These are phyloP conservation scores for Achaetomium macrosporum DNA, from an alignment of 2,329 filamentous ascomycete genomes.

Conservation along the genomic window DNA sequence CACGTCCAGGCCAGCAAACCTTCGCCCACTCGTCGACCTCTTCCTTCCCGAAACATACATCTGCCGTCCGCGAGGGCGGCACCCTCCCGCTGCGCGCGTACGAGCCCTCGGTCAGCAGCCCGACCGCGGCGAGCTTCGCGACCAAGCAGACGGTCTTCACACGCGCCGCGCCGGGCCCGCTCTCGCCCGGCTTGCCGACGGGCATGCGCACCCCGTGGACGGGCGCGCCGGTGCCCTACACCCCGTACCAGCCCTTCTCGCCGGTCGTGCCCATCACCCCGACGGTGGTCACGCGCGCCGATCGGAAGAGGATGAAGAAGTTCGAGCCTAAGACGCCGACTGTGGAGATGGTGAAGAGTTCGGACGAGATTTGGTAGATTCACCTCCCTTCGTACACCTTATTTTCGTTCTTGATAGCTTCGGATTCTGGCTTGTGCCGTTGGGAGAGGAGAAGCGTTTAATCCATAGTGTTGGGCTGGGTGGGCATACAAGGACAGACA, in stretches of 20 bases:
- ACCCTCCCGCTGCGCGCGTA: conserved; percentile 56
- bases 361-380: conserved; percentile 58
- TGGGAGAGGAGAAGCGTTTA: not conserved
- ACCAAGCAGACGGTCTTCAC: conserved; percentile 64
- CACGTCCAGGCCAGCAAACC: conserved; percentile 37
- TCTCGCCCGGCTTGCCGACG: conserved; percentile 55
- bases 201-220: conserved; percentile 55
- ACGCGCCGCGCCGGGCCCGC: conserved; percentile 36
- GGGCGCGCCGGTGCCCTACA: conserved; percentile 61
- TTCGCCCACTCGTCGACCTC: conserved; percentile 32
- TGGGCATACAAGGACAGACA: not conserved
- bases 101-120: conserved; percentile 50
- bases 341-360: conserved; percentile 54
- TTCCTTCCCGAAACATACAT: conserved; percentile 18
- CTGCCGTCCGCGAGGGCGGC: conserved; percentile 52
- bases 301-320: conserved; percentile 63
- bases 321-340: conserved; percentile 59
- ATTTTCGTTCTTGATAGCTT: not conserved
- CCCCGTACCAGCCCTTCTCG: conserved; percentile 73
- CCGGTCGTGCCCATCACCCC: conserved; percentile 72
- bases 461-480: not conserved
- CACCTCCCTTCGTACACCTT: not conserved
- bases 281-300: conserved; percentile 63
- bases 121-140: conserved; percentile 36
- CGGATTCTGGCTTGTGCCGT: not conserved